Conservation (phyloP, 345 rosid genomes). For the Cardamine resedifolia region DNA sequence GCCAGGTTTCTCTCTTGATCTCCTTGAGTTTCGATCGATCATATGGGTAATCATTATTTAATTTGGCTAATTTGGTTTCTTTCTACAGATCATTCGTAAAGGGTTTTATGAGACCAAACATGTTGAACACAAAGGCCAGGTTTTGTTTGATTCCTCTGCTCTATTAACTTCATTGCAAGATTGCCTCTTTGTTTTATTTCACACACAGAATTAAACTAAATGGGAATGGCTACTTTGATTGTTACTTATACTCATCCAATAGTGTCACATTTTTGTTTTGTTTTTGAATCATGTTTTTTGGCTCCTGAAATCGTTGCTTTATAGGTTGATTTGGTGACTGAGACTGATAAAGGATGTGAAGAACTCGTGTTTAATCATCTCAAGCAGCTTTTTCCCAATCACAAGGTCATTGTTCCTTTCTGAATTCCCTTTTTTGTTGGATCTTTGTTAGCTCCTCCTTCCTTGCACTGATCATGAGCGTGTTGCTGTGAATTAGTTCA, state of each 20-base stretch:
- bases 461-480: neutral
- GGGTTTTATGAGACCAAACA: conserved; percentile 85
- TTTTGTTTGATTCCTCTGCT: conserved; percentile 23
- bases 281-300: neutral
- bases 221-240: neutral
- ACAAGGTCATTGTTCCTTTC: conserved; percentile 53
- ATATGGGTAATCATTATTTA: neutral
- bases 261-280: neutral
- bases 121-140: conserved; percentile 96
- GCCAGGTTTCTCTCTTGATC: conserved; percentile 49
- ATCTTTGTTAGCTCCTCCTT: conserved; percentile 1
- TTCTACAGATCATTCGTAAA: conserved; percentile 60
- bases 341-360: conserved; percentile 97
- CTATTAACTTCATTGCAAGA: neutral
- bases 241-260: neutral
- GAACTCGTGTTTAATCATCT: conserved; percentile 83
- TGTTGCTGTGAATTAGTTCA: conserved; percentile 51
- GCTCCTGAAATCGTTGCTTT: conserved; percentile 2
- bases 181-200: neutral
- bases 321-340: conserved; percentile 97
- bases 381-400: conserved; percentile 58
- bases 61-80: neutral
- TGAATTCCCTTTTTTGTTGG: neutral
- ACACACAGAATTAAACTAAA: neutral
- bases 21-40: neutral